Base-by-base conservation (phyloP, 257 asterid genomes). In the Fraxinus americana region DNA sequence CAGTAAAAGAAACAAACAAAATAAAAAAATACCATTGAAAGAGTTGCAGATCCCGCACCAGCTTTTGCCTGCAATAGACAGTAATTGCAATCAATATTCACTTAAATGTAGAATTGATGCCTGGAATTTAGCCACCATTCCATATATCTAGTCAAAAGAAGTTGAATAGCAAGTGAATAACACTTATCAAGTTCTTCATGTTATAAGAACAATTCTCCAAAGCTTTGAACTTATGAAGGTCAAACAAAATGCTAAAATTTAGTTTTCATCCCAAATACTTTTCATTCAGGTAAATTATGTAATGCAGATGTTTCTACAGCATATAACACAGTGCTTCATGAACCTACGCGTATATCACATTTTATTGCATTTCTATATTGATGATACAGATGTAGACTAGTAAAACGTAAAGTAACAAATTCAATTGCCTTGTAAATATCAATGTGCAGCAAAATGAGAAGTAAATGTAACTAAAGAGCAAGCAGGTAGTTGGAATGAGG, bases 21-120 rank as follows among this genome's bases (percentile, higher is more conserved):
- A 12, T 4, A 27, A 38, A 63, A 17, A 41, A 73, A 39, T 71
- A 93, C 99, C 97, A 93, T 96, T 16, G 98, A 96, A 78, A 96
- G 92, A 79, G 99, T 96, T 45, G 99, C 99, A 38, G 99, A 93
- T 84, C 99, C 99, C 17, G 99, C 87, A 75, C 99, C 98, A 41
- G 97, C 97, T 87, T 96, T 96, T 72, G 98, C 99, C 99, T 96
- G 91, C 78, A 83, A 80, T 30, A 74, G 43, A 78, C 67, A 78
- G 74, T 38, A 52, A 57, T 63, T 65, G 65, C 50, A 65, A 54
- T 79, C 36, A 78, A 57, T 73, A 61, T 48, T 43, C 34, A 54
- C 14, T 27, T 27, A 50, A 2, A 27, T 76, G 71, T 65, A 59
- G 67, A 57, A 54, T 5, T 4, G 25, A 54, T 19, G 65, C 25